A percentile compares a stretch with the other conserved stretches of the same genome.
Conservation (phyloP, 1,139 yeast species). For the Saccharomyces pastorianus region DNA sequence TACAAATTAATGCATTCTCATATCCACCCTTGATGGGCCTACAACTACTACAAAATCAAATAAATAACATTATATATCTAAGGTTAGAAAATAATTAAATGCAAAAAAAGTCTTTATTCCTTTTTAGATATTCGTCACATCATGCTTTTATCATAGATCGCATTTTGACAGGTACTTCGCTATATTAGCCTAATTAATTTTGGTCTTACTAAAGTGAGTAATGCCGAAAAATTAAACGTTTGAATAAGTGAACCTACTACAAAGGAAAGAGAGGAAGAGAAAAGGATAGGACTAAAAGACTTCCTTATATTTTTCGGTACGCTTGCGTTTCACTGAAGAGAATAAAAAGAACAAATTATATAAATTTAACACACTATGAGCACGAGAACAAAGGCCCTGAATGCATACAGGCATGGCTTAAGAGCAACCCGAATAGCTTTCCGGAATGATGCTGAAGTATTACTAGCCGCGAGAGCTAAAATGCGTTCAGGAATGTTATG, state of each 20-base stretch:
- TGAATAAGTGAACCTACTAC: neutral
- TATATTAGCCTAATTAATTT: neutral
- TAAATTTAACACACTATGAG: neutral
- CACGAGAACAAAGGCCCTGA: constrained; percentile 31
- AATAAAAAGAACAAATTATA: neutral
- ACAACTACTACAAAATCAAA: neutral
- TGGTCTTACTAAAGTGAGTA: neutral
- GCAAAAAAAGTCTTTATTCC: neutral
- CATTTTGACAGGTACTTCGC: neutral
- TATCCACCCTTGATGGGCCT: neutral
- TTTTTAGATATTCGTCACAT: neutral
- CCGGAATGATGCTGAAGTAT: constrained; percentile 44
- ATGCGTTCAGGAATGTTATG: constrained; percentile 54
- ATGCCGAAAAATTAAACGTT: neutral
- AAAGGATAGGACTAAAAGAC: neutral
- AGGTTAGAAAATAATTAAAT: neutral
- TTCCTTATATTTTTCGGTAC: neutral
- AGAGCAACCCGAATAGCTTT: constrained; percentile 70
- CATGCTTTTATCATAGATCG: neutral
- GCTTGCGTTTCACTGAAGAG: neutral
- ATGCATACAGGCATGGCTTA: constrained; percentile 61
- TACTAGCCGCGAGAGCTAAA: constrained; percentile 55
- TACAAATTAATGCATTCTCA: constrained; percentile 21
- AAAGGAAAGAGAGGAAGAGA: neutral
- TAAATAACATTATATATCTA: neutral